Percentiles rank a stretch among this genome's conserved stretches.
Evolutionary conservation across 805 yeast species (phyloP).

Genomic region (Cyberlindnera veronae): DNA sequence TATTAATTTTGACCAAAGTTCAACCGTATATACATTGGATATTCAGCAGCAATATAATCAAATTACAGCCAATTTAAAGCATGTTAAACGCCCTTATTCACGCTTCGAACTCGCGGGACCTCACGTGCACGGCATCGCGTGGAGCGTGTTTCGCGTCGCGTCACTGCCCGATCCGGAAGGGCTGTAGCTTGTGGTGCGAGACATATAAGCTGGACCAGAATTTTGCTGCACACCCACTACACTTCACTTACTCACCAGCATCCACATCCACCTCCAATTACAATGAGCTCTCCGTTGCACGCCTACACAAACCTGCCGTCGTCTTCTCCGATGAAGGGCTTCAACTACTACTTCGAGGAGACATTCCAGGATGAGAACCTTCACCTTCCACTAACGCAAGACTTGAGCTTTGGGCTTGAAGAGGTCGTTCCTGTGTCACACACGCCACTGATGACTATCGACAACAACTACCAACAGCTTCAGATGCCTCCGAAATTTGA

Average conservation of each 20-base stretch:
- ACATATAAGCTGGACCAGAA: background rate
- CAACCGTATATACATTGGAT: no score
- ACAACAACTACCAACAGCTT: slow-evolving; percentile 2
- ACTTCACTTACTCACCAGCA: background rate
- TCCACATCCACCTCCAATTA: background rate
- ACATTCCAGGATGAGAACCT: slow-evolving; percentile 14
- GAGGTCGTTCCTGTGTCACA: slow-evolving; percentile 11
- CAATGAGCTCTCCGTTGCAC: slow-evolving; percentile 15
- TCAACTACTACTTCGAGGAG: slow-evolving; percentile 18
- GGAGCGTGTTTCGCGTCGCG: slow-evolving; percentile 14
- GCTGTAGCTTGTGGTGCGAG: background rate
- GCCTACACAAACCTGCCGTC: slow-evolving; percentile 7
- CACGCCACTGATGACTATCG: slow-evolving; percentile 6
- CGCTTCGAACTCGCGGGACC: background rate
- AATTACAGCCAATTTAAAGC: no score
- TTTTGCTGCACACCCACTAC: background rate
- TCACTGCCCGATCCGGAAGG: slow-evolving; percentile 14
- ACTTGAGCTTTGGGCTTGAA: slow-evolving; percentile 5
- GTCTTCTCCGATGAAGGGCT: slow-evolving; percentile 21
- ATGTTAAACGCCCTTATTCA: no score
- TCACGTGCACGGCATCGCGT: background rate
- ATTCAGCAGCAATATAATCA: no score
- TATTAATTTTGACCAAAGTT: background rate
- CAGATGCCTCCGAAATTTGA: slow-evolving; percentile 16
- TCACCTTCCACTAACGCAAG: slow-evolving; percentile 4